phyloP scores from a whole-genome alignment of 2,329 filamentous ascomycete species.

The Hypoxylon sp. region DNA sequence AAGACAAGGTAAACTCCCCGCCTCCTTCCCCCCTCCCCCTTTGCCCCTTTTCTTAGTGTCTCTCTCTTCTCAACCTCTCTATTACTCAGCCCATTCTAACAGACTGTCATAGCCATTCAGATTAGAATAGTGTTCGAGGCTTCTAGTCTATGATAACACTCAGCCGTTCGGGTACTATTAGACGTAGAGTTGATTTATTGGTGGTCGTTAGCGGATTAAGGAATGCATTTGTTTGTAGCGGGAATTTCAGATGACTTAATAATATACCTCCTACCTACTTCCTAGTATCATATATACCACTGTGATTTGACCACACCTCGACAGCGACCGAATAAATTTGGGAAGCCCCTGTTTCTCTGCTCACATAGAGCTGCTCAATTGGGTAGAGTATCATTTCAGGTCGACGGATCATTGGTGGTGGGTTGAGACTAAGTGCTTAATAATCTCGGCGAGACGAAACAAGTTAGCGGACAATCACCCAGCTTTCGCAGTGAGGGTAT shows the following conservation, averaged over 20 bases:
- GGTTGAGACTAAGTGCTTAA: background rate
- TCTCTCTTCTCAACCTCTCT: background rate
- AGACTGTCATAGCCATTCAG: background rate
- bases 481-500: background rate
- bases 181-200: background rate
- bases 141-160: background rate
- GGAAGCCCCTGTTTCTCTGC: background rate
- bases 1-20: conserved; percentile 22
- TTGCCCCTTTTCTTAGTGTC: background rate
- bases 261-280: background rate
- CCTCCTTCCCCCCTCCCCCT: background rate
- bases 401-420: background rate
- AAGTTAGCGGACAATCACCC: background rate
- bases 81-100: background rate
- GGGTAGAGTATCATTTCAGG: no score
- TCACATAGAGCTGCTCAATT: no score
- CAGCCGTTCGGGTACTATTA: background rate
- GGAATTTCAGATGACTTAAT: background rate
- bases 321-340: background rate
- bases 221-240: background rate
- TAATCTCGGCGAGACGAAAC: conserved; percentile 26
- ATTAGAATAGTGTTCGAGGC: background rate
- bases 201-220: background rate
- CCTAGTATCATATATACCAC: background rate
- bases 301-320: no score